phyloP scores from a whole-genome alignment of 768 basidiomycete genomes.

The Leccinum incarnatum region DNA sequence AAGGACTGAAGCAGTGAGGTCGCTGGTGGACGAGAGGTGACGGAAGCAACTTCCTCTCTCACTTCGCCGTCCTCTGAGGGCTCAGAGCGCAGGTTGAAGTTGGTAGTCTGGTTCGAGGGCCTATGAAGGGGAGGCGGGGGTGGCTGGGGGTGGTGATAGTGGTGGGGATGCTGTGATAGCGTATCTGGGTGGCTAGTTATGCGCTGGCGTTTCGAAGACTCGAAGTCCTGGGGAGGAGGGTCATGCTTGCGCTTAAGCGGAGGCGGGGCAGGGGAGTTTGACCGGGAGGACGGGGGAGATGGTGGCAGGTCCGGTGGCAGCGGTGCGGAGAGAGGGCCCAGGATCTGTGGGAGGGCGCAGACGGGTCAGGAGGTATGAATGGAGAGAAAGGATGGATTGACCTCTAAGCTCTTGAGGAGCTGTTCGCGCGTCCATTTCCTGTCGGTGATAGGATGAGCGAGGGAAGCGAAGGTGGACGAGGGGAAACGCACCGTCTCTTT shows the following conservation, averaged over 20 bases:
- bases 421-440: conserved; percentile 37
- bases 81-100: conserved; percentile 36
- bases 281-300: conserved; percentile 45
- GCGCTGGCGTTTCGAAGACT: conserved; percentile 34
- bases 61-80: conserved; percentile 48
- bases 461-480: conserved; percentile 8
- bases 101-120: conserved; percentile 22
- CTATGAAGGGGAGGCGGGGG: conserved; percentile 18
- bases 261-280: conserved; percentile 38
- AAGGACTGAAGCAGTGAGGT: conserved; percentile 32
- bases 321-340: conserved; percentile 37
- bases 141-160: conserved; percentile 28
- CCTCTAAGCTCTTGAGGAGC: conserved; percentile 42
- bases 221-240: conserved; percentile 21
- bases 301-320: conserved; percentile 45
- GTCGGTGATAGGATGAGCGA: conserved; percentile 25
- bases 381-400: conserved; percentile 15
- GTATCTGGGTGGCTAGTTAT: conserved; percentile 22
- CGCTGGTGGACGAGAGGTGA: conserved; percentile 24
- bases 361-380: conserved; percentile 18
- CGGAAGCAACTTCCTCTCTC: conserved; percentile 35
- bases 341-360: conserved; percentile 32
- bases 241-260: conserved; percentile 40
- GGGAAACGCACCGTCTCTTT: conserved; percentile 35
- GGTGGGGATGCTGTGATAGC: conserved; percentile 29